Base-by-base conservation (phyloP, 768 basidiomycete genomes). In the Naganishia antarctica region DNA sequence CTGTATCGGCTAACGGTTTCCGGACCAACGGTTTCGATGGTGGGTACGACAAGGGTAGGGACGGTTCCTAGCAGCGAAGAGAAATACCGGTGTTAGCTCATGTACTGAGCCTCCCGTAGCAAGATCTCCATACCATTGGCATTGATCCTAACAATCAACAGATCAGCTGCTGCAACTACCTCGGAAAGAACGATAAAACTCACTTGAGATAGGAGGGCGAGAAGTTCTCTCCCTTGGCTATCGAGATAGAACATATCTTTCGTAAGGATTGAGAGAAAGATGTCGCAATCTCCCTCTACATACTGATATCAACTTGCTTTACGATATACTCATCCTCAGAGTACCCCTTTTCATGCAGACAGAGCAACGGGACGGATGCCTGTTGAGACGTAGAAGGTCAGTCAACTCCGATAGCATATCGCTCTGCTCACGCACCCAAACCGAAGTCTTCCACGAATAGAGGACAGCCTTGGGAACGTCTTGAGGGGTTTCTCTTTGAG, bases 41-140 rank as follows among this genome's bases (percentile, higher is more conserved):
- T 80, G 0, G 91, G 91, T n/a, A 91, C 91, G 28, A 91, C 85
- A 57, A 92, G 79, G 2, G 87, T 88, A 12, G 91, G 91, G 4
- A 91, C 83, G 25, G 86, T 88, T 7, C 84, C 89, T 90, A 69
- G 2, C n/a, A n/a, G n/a, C n/a, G n/a, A n/a, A n/a, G n/a, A n/a
- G n/a, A n/a, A n/a, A n/a, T n/a, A n/a, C n/a, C n/a, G n/a, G n/a
- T n/a, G n/a, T n/a, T n/a, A n/a, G n/a, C n/a, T n/a, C n/a, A n/a
- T n/a, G n/a, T n/a, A n/a, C n/a, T n/a, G n/a, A n/a, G n/a, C n/a
- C n/a, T n/a, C n/a, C n/a, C n/a, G n/a, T n/a, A n/a, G n/a, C n/a
- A n/a, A n/a, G 12, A 32, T 13, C 13, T 60, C 69, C 78, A 11
- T 72, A 85, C 89, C 90, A 74, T 86, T 85, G 48, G 85, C 81